Evolutionary conservation across 1,284 basidiomycete genomes (phyloP), one percentile per base, ranked within the genome.

Genomic region (Boletus smithii): DNA sequence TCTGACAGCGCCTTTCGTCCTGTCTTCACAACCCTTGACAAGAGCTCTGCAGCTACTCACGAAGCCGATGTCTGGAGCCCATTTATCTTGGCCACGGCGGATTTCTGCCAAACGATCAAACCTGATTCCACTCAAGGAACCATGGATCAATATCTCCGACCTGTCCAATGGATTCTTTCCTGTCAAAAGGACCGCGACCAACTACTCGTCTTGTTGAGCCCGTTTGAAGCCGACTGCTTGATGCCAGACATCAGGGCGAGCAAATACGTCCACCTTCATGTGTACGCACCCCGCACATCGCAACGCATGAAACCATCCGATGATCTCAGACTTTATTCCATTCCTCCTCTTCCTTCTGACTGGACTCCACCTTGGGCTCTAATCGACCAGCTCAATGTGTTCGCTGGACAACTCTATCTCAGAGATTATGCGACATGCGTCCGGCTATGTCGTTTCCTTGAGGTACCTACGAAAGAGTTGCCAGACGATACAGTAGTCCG

Each of bases 151-250:
- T 73, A 69, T 41, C 50, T 72, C 8, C 67, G 69, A 14, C 67
- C 70, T 0, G 63, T 73, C 20, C 62, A 70, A 32, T 73, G 74
- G 75, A 58, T 76, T 41, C 37, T 72, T n/a, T 66, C 69, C 2
- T 23, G 41, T 2, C 41, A 26, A 24, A 34, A 9, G 5, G 35
- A 17, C 11, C 32, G 22, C 3, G 24, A 32, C 8, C 31, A 20
- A 1, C 39, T 57, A 3, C 52, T 71, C 1, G 61, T 76, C 16
- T 50, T 68, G 8, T 47, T 74, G 43, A 75, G 75, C 49, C 72
- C 73, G 3, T 67, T 57, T 46, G 74, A 77, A 48, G 70, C 60
- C 18, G 69, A 75, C 44, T 51, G 53, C 26, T 61, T 75, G 9
- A 58, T 74, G 13, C 67, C 69, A 0, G 34, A 45, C 4, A 72